A percentile compares a stretch with the other conserved stretches of the same genome.
These are phyloP conservation scores for Metschnikowia anglica DNA, from an alignment of 805 yeast species.

Conservation along the genomic window DNA sequence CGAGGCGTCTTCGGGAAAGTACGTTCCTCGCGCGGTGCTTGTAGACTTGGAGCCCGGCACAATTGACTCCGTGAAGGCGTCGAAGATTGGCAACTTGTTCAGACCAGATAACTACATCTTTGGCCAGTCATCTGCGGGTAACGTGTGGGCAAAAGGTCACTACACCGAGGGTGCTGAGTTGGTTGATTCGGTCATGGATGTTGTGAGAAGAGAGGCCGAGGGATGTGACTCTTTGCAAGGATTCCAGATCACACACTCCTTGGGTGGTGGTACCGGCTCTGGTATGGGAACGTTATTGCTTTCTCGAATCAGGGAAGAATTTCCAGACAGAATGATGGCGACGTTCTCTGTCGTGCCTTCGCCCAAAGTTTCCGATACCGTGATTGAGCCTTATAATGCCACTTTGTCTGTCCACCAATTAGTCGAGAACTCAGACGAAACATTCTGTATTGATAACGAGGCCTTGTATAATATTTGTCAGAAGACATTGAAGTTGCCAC, in stretches of 20 bases:
- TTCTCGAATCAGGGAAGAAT: constrained; percentile 85
- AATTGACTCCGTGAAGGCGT: constrained; percentile 77
- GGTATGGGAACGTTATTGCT: constrained; percentile 92
- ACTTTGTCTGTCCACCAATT: constrained; percentile 87
- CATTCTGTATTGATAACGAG: constrained; percentile 93
- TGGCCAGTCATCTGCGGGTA: constrained; percentile 92
- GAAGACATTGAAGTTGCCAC: constrained; percentile 75
- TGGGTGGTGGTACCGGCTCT: constrained; percentile 88
- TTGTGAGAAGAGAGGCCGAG: constrained; percentile 91
- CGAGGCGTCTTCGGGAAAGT: constrained; percentile 83
- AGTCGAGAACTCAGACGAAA: constrained; percentile 87
- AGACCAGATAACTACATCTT: constrained; percentile 90
- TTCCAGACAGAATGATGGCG: constrained; percentile 94
- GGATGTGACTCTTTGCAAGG: constrained; percentile 92
- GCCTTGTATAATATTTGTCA: constrained; percentile 89
- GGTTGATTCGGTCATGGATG: constrained; percentile 85
- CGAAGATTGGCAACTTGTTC: constrained; percentile 79
- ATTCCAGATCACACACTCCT: constrained; percentile 70
- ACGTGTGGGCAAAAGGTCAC: constrained; percentile 97
- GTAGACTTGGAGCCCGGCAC: constrained; percentile 96
- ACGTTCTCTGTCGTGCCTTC: constrained; percentile 92
- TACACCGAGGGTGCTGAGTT: constrained; percentile 96
- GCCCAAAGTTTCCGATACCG: constrained; percentile 88
- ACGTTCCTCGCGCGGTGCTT: constrained; percentile 89
- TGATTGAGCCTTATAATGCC: constrained; percentile 93